Evolutionary conservation across 176 grass and related monocot species (phyloP).

Genomic region (Metroxylon sagu): DNA sequence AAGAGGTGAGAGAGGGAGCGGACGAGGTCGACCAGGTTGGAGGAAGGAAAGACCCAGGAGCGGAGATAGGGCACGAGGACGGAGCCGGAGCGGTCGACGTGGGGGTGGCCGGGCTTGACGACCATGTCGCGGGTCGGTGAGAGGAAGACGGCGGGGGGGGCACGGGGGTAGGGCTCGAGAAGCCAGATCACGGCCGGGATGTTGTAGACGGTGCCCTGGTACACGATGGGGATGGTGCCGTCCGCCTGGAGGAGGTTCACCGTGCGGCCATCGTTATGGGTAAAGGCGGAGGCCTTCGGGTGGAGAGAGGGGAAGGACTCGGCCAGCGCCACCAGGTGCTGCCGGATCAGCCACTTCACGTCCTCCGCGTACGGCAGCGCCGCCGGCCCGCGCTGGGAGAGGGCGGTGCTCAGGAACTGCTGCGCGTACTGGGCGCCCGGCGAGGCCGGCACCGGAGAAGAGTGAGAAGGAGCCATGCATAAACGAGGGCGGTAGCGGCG

Average conservation of each 20-base stretch:
- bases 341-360: constrained; percentile 89
- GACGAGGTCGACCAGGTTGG: constrained; percentile 80
- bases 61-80: constrained; percentile 65
- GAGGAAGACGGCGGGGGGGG: constrained; percentile 67
- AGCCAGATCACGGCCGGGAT: constrained; percentile 81
- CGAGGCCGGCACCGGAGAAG: constrained; percentile 14
- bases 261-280: constrained; percentile 82
- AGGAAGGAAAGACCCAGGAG: constrained; percentile 85
- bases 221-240: constrained; percentile 67
- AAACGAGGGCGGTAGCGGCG: background rate
- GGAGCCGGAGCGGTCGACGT: constrained; percentile 65
- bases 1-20: constrained; percentile 67
- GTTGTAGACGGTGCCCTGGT: constrained; percentile 65
- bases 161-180: constrained; percentile 74
- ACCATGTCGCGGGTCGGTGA: constrained; percentile 82
- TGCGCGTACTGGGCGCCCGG: constrained; percentile 55
- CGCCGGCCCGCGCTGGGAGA: constrained; percentile 62
- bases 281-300: constrained; percentile 68
- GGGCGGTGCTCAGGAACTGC: constrained; percentile 78
- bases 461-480: constrained; percentile 31
- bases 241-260: constrained; percentile 74
- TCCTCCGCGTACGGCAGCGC: constrained; percentile 77
- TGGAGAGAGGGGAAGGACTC: constrained; percentile 73
- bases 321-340: constrained; percentile 71
- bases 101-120: constrained; percentile 74